These are phyloP conservation scores for Albizia julibrissin DNA, from an alignment of 306 rosid species.

Conservation along the genomic window DNA sequence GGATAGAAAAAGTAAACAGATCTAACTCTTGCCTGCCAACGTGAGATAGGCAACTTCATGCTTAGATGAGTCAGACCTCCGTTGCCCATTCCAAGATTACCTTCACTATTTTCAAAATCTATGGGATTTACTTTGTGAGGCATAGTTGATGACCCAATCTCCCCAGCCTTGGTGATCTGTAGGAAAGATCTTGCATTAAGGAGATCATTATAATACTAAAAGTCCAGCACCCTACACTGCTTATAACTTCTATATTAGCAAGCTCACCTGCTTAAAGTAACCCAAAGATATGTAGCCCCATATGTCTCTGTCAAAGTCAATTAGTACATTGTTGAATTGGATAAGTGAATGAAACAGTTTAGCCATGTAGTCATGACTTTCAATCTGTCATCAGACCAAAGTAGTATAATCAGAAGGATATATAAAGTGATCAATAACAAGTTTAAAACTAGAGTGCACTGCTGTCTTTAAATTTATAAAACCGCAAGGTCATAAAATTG, in stretches of 20 bases:
- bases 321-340: constrained; percentile 73
- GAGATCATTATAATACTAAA: not conserved
- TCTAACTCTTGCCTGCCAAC: constrained; percentile 70
- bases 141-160: constrained; percentile 92
- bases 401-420: constrained; percentile 30
- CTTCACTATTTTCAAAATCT: constrained; percentile 96
- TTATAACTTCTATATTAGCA: constrained; percentile 19
- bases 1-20: constrained; percentile 8
- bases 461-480: not conserved
- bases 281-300: constrained; percentile 94
- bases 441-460: constrained; percentile 6
- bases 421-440: constrained; percentile 1
- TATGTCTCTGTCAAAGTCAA: constrained; percentile 81
- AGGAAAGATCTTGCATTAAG: constrained; percentile 8
- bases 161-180: constrained; percentile 71
- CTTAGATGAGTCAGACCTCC: constrained; percentile 73
- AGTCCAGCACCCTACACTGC: not conserved
- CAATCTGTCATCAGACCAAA: constrained; percentile 63
- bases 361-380: constrained; percentile 93
- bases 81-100: constrained; percentile 86
- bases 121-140: constrained; percentile 97
- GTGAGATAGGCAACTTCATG: constrained; percentile 85
- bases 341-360: constrained; percentile 66
- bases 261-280: constrained; percentile 79
- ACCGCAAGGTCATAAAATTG: constrained; percentile 2